Conservation (phyloP, 148 eudicot genomes). For the Diospyros kaki region DNA sequence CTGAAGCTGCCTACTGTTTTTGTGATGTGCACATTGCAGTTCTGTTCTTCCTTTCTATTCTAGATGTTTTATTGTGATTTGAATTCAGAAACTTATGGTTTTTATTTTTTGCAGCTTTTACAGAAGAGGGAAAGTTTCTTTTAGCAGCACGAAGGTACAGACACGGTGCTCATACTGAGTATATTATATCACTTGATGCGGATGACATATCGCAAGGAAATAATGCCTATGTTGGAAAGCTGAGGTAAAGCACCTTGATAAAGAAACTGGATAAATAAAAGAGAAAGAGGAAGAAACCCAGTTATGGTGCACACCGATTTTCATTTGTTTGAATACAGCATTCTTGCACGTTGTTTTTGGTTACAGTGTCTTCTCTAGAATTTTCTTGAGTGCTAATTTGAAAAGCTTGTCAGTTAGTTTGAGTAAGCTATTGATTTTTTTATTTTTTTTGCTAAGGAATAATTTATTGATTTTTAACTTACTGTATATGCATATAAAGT, state of each 20-base stretch:
- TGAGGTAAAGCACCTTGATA: slow-evolving; percentile 45
- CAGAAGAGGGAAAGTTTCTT: slow-evolving; percentile 88
- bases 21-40: too few relatives aligned
- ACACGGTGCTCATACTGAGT: slow-evolving; percentile 76
- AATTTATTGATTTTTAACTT: too few relatives aligned
- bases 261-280: not conserved
- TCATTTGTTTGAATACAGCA: slow-evolving; percentile 5
- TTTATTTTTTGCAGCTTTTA: slow-evolving; percentile 48
- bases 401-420: not conserved
- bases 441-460: too few relatives aligned
- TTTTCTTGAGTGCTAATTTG: not conserved
- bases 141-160: slow-evolving; percentile 82
- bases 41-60: not conserved
- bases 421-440: too few relatives aligned
- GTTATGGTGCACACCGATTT: not conserved
- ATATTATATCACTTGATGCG: slow-evolving; percentile 76
- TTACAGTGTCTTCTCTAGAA: not conserved
- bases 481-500: not conserved
- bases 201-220: slow-evolving; percentile 89
- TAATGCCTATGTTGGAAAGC: slow-evolving; percentile 87
- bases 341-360: not conserved
- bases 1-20: too few relatives aligned
- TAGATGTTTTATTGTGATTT: not conserved
- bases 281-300: not conserved
- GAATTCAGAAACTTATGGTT: not conserved